Conservation (phyloP, 352 stramenopile species). For the Globisporangium nagaii region DNA sequence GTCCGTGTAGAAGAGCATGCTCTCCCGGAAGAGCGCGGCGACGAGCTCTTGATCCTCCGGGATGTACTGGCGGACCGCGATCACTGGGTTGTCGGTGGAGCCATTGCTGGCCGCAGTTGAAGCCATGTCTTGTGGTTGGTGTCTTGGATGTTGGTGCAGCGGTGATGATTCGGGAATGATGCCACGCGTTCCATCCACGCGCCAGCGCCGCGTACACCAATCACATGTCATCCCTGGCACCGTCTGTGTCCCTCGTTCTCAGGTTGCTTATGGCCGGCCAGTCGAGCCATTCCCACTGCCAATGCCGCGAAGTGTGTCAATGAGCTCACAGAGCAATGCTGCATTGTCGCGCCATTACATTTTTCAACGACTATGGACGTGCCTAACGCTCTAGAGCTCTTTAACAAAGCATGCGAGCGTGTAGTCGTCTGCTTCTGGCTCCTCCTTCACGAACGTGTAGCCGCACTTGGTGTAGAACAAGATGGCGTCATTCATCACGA, state of each 20-base stretch:
- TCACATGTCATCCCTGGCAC: not conserved
- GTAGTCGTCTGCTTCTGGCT: constrained; percentile 4
- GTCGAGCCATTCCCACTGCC: no score
- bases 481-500: constrained; percentile 12
- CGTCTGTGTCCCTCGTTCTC: not conserved
- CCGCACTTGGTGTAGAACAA: constrained; percentile 16
- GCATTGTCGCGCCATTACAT: not conserved
- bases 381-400: not conserved
- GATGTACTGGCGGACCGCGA: constrained; percentile 15
- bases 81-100: not conserved
- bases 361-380: not conserved
- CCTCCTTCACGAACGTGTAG: constrained; percentile 4
- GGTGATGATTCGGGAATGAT: not conserved
- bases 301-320: no score
- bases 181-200: not conserved
- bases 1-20: constrained; percentile 10
- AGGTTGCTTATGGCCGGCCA: not conserved
- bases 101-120: not conserved
- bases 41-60: constrained; percentile 7
- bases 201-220: not conserved
- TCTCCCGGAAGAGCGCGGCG: constrained; percentile 15
- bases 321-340: no score
- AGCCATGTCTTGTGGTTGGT: not conserved
- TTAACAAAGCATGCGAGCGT: constrained; percentile 7
- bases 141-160: not conserved